Evolutionary conservation across 169 alveolate species (phyloP).

Genomic region (Cystoisospora suis): DNA sequence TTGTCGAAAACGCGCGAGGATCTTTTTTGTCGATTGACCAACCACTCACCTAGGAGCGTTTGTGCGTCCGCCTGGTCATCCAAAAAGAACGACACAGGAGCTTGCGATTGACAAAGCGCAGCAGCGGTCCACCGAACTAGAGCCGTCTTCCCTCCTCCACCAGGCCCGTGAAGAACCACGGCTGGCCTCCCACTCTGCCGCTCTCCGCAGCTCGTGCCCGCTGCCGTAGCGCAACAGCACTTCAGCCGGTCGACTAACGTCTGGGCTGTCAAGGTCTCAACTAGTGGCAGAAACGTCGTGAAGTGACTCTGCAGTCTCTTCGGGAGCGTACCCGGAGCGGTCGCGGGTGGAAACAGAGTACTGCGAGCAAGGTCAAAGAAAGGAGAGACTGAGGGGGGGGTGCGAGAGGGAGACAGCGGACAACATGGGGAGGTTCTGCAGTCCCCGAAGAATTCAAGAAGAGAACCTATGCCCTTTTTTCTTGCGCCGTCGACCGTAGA

Average conservation of each 20-base stretch:
- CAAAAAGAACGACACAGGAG: conserved; percentile 49
- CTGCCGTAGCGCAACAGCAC: conserved; percentile 16
- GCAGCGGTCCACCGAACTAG: conserved; percentile 50
- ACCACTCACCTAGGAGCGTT: conserved; percentile 50
- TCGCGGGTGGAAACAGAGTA: no score
- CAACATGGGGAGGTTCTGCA: no score
- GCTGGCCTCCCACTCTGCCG: conserved; percentile 49
- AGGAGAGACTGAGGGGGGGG: no score
- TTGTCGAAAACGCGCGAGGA: no score
- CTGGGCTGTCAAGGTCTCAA: not conserved
- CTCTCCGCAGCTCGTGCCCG: conserved; percentile 13
- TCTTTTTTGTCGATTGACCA: no score
- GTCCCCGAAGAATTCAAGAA: no score
- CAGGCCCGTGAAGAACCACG: conserved; percentile 55
- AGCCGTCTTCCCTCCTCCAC: conserved; percentile 54
- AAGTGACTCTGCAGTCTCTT: not conserved
- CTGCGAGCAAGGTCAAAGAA: no score
- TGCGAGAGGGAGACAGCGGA: no score
- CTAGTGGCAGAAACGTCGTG: not conserved
- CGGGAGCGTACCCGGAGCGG: not conserved
- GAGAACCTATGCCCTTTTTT: no score
- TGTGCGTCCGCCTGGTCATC: conserved; percentile 63
- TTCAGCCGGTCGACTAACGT: not conserved
- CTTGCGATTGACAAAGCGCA: not conserved
- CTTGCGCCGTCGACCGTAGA: no score